Evolutionary conservation across 306 rosid genomes (phyloP), one percentile per base, ranked within the genome.

Genomic region (Parietaria judaica): DNA sequence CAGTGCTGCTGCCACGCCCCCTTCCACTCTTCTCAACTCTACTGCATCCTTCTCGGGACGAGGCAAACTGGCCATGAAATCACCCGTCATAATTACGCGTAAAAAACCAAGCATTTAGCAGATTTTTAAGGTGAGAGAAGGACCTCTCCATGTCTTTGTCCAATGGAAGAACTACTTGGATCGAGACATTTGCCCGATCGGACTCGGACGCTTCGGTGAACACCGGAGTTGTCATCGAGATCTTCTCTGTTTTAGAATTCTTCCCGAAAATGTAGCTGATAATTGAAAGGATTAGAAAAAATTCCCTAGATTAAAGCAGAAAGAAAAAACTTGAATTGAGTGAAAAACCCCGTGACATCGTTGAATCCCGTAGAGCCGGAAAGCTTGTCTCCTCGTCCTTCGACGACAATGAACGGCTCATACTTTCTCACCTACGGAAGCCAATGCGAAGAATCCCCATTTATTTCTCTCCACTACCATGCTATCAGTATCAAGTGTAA

Each of bases 161-260:
- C 7, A 67, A 65, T 64, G 96, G 99, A 80, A 92, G 95, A 68
- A 83, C 95, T 70, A 92, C 76, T 77, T 86, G 91, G 84, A 92
- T 80, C 46, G 95, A 88, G 51, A 84, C 84, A 59, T 74, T 65
- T 72, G 94, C 74, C 62, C 66, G 58, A 14, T 79, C 76, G 15
- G 79, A 54, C 76, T 84, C 88, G 56, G 53, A 63, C 58, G 90
- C 80, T 79, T 88, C 83, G 9, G 96, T 88, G 84, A 92, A 92
- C 17, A 88, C 95, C 0, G 99, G 96, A 65, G 99, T 88, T 49
- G 99, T 92, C 99, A 92, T 86, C 1, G 95, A 86, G 66, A 92
- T 88, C 76, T 86, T 92, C 78, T 86, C 95, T 49, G 31, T 43
- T 17, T 73, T 74, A 3, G 95, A 92, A 64, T 92, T 88, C 81